phyloP scores from a whole-genome alignment of 2,329 filamentous ascomycete genomes.

The Penicillium fuscoglaucum region DNA sequence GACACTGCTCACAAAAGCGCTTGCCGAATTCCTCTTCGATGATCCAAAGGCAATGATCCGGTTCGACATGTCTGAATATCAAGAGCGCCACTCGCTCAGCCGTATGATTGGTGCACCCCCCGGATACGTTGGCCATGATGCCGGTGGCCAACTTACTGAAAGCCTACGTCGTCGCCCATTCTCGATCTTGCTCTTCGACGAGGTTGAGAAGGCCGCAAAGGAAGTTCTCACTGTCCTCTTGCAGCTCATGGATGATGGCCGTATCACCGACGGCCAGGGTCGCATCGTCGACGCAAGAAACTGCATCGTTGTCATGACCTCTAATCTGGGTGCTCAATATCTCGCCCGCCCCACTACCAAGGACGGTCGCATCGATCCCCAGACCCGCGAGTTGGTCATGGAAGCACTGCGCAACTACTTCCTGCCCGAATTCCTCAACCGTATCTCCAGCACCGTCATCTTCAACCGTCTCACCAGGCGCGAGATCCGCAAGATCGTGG shows the following conservation, averaged over 20 bases:
- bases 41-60: conserved; percentile 97
- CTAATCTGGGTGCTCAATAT: conserved; percentile 92
- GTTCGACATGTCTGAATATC: conserved; percentile 99
- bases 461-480: conserved; percentile 91
- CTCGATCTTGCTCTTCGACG: conserved; percentile 96
- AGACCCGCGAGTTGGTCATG: conserved; percentile 87
- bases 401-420: conserved; percentile 90
- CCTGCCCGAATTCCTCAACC: conserved; percentile 97
- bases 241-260: conserved; percentile 99
- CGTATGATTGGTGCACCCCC: conserved; percentile 98
- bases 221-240: conserved; percentile 94
- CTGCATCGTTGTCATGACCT: conserved; percentile 99
- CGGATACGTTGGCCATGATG: conserved; percentile 94
- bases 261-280: conserved; percentile 97
- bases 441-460: conserved; percentile 93
- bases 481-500: conserved; percentile 95
- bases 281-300: conserved; percentile 93
- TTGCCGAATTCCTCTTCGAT: conserved; percentile 97
- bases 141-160: conserved; percentile 94
- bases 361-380: conserved; percentile 81
- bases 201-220: conserved; percentile 98
- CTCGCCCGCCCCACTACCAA: conserved; percentile 75
- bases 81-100: conserved; percentile 91
- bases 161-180: conserved; percentile 91
- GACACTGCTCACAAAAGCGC: conserved; percentile 91